These are phyloP conservation scores for Tympanopsis confertula DNA, from an alignment of 2,329 filamentous ascomycete genomes.

Conservation along the genomic window DNA sequence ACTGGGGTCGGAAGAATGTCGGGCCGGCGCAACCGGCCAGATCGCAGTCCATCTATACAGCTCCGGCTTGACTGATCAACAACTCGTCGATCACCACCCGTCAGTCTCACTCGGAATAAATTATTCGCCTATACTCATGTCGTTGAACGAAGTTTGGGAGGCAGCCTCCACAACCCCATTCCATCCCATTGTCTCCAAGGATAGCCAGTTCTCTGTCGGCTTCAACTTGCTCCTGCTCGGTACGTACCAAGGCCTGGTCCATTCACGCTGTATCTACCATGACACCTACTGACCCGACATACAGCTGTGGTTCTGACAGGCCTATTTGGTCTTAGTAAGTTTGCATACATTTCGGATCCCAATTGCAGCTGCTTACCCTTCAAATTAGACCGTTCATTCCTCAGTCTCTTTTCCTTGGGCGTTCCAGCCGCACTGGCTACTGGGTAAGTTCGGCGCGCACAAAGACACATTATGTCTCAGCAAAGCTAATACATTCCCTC, in stretches of 20 bases:
- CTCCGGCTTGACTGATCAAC: too few species aligned
- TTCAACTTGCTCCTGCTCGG: slow-evolving; percentile 65
- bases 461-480: slow-evolving; percentile 4
- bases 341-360: neutral
- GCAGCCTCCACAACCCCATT: slow-evolving; percentile 81
- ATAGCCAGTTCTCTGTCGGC: slow-evolving; percentile 71
- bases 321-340: neutral
- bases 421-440: slow-evolving; percentile 79
- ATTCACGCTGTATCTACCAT: slow-evolving; percentile 65
- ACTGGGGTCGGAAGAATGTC: too few species aligned
- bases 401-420: slow-evolving; percentile 67
- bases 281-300: neutral
- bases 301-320: neutral
- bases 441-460: slow-evolving; percentile 51
- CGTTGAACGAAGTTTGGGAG: slow-evolving; percentile 85
- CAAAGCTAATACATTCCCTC: slow-evolving; percentile 2
- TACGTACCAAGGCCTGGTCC: slow-evolving; percentile 63
- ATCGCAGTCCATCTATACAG: too few species aligned
- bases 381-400: slow-evolving; percentile 63
- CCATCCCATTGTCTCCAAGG: slow-evolving; percentile 67
- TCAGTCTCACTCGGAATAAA: too few species aligned
- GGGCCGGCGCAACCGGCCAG: too few species aligned
- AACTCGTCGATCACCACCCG: too few species aligned
- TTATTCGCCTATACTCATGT: slow-evolving; percentile 16
- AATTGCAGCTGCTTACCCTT: slow-evolving; percentile 7